phyloP scores from a whole-genome alignment of 2,329 filamentous ascomycete species.

The Cordyceps militaris region DNA sequence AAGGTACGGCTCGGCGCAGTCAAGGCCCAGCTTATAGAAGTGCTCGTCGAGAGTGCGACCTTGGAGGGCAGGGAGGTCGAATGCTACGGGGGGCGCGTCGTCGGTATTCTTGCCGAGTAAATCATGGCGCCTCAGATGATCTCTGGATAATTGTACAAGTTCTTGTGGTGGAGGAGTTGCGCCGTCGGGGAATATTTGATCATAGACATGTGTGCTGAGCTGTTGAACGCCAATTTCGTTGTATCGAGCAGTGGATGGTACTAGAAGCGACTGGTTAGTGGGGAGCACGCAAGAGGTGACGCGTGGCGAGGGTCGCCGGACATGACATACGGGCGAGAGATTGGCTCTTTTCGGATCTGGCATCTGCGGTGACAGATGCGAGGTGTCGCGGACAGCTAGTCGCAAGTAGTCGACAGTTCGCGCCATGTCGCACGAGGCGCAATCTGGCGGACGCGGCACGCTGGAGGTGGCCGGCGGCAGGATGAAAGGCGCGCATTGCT shows the following conservation, averaged over 20 bases:
- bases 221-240: conserved; percentile 96
- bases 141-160: conserved; percentile 70
- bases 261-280: conserved; percentile 23
- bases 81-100: conserved; percentile 65
- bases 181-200: conserved; percentile 68
- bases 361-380: conserved; percentile 23
- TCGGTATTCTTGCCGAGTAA: conserved; percentile 87
- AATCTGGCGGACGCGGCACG: conserved; percentile 39
- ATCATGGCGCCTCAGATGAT: conserved; percentile 80
- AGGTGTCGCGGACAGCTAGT: conserved; percentile 38
- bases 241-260: conserved; percentile 58
- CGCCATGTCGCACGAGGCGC: conserved; percentile 43
- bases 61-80: conserved; percentile 74
- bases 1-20: conserved; percentile 81
- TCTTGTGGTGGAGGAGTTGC: conserved; percentile 54
- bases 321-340: conserved; percentile 35
- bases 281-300: not conserved
- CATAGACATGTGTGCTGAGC: conserved; percentile 73
- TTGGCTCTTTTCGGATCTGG: conserved; percentile 12
- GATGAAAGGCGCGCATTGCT: conserved; percentile 22
- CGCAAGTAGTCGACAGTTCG: conserved; percentile 31
- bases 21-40: conserved; percentile 79
- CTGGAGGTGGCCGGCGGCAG: conserved; percentile 30
- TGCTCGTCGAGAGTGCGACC: conserved; percentile 86
- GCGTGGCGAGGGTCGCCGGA: not conserved